Evolutionary conservation across 2,329 filamentous ascomycete species (phyloP), one percentile per base, ranked within the genome.

Genomic region (Exophiala lecanii-corni): DNA sequence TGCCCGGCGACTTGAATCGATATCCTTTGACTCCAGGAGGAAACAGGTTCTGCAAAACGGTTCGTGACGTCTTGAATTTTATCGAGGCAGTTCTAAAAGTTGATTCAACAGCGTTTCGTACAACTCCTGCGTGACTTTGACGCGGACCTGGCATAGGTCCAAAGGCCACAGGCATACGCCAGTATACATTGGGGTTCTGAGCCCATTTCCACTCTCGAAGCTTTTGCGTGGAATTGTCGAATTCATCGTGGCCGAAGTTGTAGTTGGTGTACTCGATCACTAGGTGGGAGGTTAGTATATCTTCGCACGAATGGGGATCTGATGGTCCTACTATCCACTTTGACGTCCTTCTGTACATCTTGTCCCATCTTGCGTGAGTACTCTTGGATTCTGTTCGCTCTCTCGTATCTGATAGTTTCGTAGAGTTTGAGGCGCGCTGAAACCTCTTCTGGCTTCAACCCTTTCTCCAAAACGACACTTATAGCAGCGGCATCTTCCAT

Each of bases 401-500:
- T 71, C 17, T 74, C 71, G 30, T 76, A 72, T 5, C 82, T 68
- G 37, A 76, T 73, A 25, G 73, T 63, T 45, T 83, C 66, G 53
- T 83, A 84, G 0, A 85, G 62, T 40, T 68, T 66, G 5, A 86
- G 62, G 1, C 81, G 69, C 5, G 75, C 72, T 0, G 72, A 62
- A 0, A 85, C 63, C 0, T 79, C 73, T 0, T 65, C 58, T 0
- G 57, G 48, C 0, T 56, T 43, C 0, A 73, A 73, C 0, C 70
- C 72, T 0, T 53, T 49, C 0, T 73, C 71, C 0, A 86, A 63
- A 5, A 86, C 66, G 1, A 74, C 72, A 1, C 69, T 72, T 1
- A 86, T 57, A 0, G 79, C 72, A 0, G 74, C 75, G 0, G 74
- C 81, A 49, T 86, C 82, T 57, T 86, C 82, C 32, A 86, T 83